phyloP scores from a whole-genome alignment of 1,139 yeast species.

The Suhomyces choctaworum region DNA sequence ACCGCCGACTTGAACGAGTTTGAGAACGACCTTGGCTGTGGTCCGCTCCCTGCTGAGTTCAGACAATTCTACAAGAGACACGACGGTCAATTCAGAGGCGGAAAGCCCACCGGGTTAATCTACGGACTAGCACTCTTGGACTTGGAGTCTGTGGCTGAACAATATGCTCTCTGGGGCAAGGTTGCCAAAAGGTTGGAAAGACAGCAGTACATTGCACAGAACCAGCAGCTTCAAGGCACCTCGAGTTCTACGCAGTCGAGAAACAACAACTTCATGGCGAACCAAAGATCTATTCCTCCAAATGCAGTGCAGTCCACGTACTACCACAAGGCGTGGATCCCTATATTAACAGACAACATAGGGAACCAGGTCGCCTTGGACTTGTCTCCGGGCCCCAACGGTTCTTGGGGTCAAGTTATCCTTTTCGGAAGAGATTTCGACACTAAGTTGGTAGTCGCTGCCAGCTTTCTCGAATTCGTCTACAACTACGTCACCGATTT shows the following conservation, averaged over 20 bases:
- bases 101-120: constrained; percentile 71
- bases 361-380: constrained; percentile 67
- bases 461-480: constrained; percentile 56
- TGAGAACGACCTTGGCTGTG: constrained; percentile 67
- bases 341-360: constrained; percentile 54
- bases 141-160: constrained; percentile 68
- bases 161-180: constrained; percentile 70
- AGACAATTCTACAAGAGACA: constrained; percentile 74
- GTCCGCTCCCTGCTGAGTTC: constrained; percentile 68
- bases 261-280: constrained; percentile 40
- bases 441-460: constrained; percentile 58
- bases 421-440: constrained; percentile 66
- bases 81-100: constrained; percentile 81
- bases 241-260: constrained; percentile 18
- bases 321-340: constrained; percentile 62
- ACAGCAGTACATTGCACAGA: constrained; percentile 37
- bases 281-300: constrained; percentile 59
- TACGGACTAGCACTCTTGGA: constrained; percentile 73
- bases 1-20: constrained; percentile 75
- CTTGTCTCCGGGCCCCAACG: constrained; percentile 61
- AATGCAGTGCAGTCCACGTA: constrained; percentile 56
- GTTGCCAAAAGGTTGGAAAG: constrained; percentile 56
- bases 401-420: constrained; percentile 63
- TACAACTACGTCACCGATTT: constrained; percentile 49
- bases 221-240: constrained; percentile 27